These are phyloP conservation scores for Claviceps fusiformis DNA, from an alignment of 2,329 filamentous ascomycete species.

Conservation along the genomic window DNA sequence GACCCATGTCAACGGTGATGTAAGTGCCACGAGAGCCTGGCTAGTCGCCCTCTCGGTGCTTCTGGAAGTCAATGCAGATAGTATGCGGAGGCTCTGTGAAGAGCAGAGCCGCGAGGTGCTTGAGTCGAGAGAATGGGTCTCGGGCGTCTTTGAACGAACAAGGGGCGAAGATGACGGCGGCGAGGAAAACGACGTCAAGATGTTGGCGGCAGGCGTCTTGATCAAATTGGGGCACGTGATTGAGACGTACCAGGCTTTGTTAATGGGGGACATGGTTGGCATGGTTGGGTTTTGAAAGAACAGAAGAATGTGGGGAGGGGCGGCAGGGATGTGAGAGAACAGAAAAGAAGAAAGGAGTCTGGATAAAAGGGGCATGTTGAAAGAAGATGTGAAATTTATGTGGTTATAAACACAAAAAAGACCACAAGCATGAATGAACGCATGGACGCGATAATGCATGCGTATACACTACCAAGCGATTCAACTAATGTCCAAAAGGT, in stretches of 20 bases:
- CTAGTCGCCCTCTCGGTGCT: constrained; percentile 68
- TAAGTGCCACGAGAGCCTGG: constrained; percentile 57
- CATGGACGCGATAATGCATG: no score
- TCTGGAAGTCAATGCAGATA: constrained; percentile 65
- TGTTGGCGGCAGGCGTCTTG: constrained; percentile 62
- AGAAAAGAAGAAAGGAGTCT: no score
- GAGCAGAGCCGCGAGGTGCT: constrained; percentile 64
- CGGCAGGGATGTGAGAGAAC: not conserved
- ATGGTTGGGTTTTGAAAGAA: constrained; percentile 28
- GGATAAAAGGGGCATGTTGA: no score
- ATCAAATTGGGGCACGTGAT: constrained; percentile 69
- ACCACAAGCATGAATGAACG: no score
- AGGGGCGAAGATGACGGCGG: constrained; percentile 35
- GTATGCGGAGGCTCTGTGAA: constrained; percentile 58
- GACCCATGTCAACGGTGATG: constrained; percentile 44
- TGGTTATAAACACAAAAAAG: no score
- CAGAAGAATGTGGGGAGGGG: not conserved
- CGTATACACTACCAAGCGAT: no score
- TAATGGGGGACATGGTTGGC: constrained; percentile 57
- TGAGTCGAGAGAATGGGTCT: constrained; percentile 80
- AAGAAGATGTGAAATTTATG: no score
- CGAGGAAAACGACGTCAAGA: constrained; percentile 70
- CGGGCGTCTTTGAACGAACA: constrained; percentile 54
- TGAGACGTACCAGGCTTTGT: constrained; percentile 62
- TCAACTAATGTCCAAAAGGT: no score